These are phyloP conservation scores for Ogataea henricii DNA, from an alignment of 805 yeast genomes.

Conservation along the genomic window DNA sequence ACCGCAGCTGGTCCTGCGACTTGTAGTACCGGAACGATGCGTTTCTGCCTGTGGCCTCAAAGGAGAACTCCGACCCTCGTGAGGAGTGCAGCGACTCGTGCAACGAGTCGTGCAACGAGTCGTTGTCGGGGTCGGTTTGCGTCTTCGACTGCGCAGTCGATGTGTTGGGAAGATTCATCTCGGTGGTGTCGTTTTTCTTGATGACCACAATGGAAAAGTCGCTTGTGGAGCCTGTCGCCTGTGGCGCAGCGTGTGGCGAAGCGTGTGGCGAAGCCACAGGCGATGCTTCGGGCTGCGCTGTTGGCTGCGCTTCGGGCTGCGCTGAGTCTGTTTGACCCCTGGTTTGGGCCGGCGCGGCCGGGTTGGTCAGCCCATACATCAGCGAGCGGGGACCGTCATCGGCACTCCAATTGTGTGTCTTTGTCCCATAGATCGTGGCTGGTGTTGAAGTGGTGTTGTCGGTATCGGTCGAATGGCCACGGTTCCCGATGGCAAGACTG, in stretches of 20 bases:
- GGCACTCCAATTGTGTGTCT: constrained; percentile 33
- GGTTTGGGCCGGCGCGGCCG: neutral
- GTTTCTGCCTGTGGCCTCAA: constrained; percentile 38
- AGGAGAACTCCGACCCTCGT: constrained; percentile 37
- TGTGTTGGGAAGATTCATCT: no score
- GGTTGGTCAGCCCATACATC: neutral
- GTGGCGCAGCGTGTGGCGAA: no score
- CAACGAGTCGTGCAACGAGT: constrained; percentile 10
- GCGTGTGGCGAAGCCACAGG: no score
- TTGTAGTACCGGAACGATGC: constrained; percentile 41
- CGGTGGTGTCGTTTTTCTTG: constrained; percentile 14
- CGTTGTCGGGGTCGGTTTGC: constrained; percentile 5
- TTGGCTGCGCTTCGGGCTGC: no score
- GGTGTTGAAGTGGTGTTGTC: constrained; percentile 9
- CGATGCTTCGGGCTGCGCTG: no score
- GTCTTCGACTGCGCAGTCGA: no score
- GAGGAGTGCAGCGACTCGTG: constrained; percentile 20
- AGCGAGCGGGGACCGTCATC: constrained; percentile 24
- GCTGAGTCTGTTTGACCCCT: no score
- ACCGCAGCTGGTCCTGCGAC: constrained; percentile 32
- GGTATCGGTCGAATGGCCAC: neutral
- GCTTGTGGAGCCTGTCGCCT: constrained; percentile 23
- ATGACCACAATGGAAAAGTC: constrained; percentile 29
- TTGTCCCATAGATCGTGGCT: constrained; percentile 35
- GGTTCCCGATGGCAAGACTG: constrained; percentile 5